Conservation (phyloP, 2,329 filamentous ascomycete genomes). For the Diplodia mutila region DNA sequence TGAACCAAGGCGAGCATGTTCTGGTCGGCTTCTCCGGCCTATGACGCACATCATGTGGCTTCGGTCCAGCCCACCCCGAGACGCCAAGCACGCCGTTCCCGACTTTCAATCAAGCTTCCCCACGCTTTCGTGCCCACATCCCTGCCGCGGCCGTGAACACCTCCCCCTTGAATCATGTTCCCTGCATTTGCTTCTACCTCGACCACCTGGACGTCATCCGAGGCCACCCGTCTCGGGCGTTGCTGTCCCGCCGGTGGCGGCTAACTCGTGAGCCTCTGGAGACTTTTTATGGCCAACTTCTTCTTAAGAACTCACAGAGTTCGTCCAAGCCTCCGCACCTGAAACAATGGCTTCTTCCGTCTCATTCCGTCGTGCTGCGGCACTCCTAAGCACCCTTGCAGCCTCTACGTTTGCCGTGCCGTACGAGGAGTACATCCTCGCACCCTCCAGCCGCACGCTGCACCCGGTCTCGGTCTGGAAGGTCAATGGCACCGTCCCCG, state of each 20-base stretch:
- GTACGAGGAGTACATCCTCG: slow-evolving; percentile 49
- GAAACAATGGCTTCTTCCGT: not conserved
- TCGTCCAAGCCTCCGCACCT: not conserved
- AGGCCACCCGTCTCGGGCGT: slow-evolving; percentile 11
- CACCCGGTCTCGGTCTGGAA: slow-evolving; percentile 44
- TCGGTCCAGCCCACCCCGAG: slow-evolving; percentile 16
- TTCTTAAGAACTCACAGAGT: not conserved
- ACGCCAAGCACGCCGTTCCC: not conserved
- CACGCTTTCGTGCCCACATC: not conserved
- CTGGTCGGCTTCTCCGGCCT: not conserved
- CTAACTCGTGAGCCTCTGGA: slow-evolving; percentile 2
- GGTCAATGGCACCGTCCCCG: slow-evolving; percentile 45
- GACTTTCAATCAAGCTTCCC: slow-evolving; percentile 10
- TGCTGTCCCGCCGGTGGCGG: slow-evolving; percentile 11
- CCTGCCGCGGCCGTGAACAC: not conserved
- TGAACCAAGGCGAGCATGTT: no score
- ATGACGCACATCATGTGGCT: slow-evolving; percentile 16
- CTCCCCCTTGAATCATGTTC: not conserved
- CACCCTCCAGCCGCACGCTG: slow-evolving; percentile 44
- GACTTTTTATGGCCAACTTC: not conserved
- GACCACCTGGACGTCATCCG: not conserved
- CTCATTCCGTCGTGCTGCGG: not conserved
- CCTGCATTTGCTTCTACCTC: not conserved
- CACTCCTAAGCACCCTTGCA: not conserved
- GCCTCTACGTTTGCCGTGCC: slow-evolving; percentile 29